Evolutionary conservation across 2,329 filamentous ascomycete species (phyloP), one percentile per base, ranked within the genome.

Genomic region (Colletotrichum truncatum): DNA sequence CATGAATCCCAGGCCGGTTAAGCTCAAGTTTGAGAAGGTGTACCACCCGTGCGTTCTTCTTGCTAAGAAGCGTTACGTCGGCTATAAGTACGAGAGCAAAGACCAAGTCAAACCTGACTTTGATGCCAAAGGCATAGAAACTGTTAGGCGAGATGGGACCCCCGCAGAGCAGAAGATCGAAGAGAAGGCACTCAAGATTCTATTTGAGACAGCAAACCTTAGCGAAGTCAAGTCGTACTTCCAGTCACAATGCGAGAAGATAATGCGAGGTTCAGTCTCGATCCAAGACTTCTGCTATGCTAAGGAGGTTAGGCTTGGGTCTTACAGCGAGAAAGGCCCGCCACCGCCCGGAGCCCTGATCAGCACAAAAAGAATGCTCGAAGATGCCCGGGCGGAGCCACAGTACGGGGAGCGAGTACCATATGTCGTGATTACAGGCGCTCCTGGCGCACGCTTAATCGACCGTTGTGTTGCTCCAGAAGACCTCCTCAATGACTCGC

Each of bases 11-110:
- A 88, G 91, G 1, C 96, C 96, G 0, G 84, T 99, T 70, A 98
- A 97, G 78, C 90, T 99, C 68, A 98, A 98, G 75, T 98, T 99
- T 71, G 96, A 99, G 76, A 99, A 99, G 72, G 95, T 99, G 2
- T 99, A 99, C 77, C 92, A 97, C 68, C 96, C 97, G 0, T 98
- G 95, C 74, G 89, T 98, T 0, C 85, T 99, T 4, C 85, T 99
- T 0, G 94, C 97, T 16, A 99, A 99, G 81, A 99, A 99, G 75
- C 91, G 96, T 59, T 99, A 99, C 72, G 97, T 98, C 4, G 97
- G 97, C 6, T 98, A 97, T 84, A 98, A 97, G 76, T 99, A 97
- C 79, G 96, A 99, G 74, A 87, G 84, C 69, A 87, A 86, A 36
- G 83, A 86, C 14, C 96, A 99, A 74, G 81, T 76, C 8, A 88